Evolutionary conservation across 129 eudicot species (phyloP).

Genomic region (Oenanthe sinensis): DNA sequence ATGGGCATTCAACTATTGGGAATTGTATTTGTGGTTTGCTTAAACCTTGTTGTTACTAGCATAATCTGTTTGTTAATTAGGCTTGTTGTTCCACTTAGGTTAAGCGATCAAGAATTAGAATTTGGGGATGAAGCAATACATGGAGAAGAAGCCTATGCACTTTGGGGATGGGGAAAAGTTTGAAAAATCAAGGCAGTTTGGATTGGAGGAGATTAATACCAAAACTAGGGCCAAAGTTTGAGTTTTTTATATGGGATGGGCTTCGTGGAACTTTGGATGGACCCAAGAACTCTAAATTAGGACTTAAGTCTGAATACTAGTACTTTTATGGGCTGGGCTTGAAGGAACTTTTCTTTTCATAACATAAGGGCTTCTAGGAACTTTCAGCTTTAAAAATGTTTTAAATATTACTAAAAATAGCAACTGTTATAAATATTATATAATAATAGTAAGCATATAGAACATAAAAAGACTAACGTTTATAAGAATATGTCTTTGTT

Average conservation of each 20-base stretch:
- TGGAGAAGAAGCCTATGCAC: conserved; percentile 44
- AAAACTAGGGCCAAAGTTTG: not conserved
- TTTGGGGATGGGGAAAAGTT: conserved; percentile 44
- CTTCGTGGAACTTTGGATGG: not conserved
- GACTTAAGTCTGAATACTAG: not conserved
- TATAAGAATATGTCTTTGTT: no score
- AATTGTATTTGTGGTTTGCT: conserved; percentile 16
- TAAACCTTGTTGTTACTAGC: conserved; percentile 27
- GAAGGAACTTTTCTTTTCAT: no score
- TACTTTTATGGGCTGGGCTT: no score
- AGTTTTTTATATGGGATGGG: not conserved
- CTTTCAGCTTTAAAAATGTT: no score
- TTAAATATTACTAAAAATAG: no score
- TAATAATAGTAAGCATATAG: no score
- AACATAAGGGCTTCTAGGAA: no score
- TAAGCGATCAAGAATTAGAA: conserved; percentile 15
- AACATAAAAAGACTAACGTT: no score
- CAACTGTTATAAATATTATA: no score
- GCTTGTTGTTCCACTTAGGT: conserved; percentile 27
- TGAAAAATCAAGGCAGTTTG: conserved; percentile 23
- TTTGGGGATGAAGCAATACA: conserved; percentile 38
- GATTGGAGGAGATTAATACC: conserved; percentile 3
- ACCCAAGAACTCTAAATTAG: not conserved
- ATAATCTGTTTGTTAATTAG: conserved; percentile 26
- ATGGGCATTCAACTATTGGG: conserved; percentile 35